Base-by-base conservation (phyloP, 2,329 filamentous ascomycete species). In the Pezicula rhizophila region DNA sequence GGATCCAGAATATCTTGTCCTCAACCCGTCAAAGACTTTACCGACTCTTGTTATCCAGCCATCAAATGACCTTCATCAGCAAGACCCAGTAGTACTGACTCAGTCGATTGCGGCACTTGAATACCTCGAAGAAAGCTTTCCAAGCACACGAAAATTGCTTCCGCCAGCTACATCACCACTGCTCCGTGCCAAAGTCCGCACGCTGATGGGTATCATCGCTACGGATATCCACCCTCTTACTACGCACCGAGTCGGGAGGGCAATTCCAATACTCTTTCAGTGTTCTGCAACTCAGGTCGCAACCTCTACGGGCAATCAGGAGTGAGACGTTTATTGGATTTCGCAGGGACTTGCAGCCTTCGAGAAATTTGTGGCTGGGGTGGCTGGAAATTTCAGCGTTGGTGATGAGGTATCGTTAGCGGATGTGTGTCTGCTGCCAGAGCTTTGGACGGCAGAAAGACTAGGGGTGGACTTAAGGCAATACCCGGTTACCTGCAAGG, bases 51-150 rank as follows among this genome's bases (percentile, higher is more conserved):
- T 34, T 34, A n/a, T 34, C 8, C 31, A n/a, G n/a, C 8, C 8
- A 8, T 34, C 31, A n/a, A n/a, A 34, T 8, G 31, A 34, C n/a
- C n/a, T n/a, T n/a, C n/a, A n/a, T n/a, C n/a, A n/a, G n/a, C n/a
- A n/a, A 68, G 65, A 20, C 71, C 8, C 8, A 34, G n/a, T n/a
- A 8, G 31, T 34, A 8, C 31, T 77, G 23, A 74, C 72, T 5
- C 78, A 82, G 55, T 82, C 78, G 4, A 61, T 80, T 28, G 76
- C 80, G 2, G 78, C 78, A 0, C 67, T 84, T 2, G 80, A 84
- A 58, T 84, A 77, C 52, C 70, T 84, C 3, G 79, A 82, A 40
- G 79, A 84, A 54, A 62, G 62, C 1, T 71, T 73, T 37, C 71
- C 75, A 0, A 56, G 66, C 0, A 46, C 57, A 0, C n/a, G n/a